Conservation (phyloP, 306 rosid species). For the Betula pendula region DNA sequence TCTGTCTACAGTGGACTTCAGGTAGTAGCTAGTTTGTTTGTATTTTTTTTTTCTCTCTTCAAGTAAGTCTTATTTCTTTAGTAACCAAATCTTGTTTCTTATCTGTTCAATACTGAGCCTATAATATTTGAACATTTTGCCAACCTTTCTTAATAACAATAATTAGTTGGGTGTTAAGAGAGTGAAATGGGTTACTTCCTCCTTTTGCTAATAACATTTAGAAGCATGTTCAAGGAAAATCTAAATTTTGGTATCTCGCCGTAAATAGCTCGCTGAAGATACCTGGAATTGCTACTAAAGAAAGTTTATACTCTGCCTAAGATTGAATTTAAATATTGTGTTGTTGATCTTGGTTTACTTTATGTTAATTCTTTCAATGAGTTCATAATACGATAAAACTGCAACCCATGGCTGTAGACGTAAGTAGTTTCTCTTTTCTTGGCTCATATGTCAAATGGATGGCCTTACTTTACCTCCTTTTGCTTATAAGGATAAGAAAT, state of each 20-base stretch:
- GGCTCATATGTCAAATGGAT: too few species aligned
- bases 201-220: neutral
- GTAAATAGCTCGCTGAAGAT: neutral
- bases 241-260: neutral
- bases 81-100: too few species aligned
- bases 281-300: neutral
- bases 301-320: neutral
- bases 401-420: neutral
- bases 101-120: slow-evolving; percentile 9
- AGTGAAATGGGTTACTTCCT: neutral
- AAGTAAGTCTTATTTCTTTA: too few species aligned
- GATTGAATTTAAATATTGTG: neutral
- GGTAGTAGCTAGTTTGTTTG: slow-evolving; percentile 32
- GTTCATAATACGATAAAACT: neutral
- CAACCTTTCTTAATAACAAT: slow-evolving; percentile 11
- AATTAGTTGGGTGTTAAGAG: slow-evolving; percentile 1
- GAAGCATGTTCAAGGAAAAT: neutral
- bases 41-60: neutral
- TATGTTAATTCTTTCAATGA: neutral
- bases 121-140: neutral
- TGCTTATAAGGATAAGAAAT: neutral
- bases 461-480: neutral
- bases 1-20: slow-evolving; percentile 90
- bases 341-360: neutral
- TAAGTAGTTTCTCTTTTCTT: too few species aligned